Conservation (phyloP, 192 early-diverging fungal genomes). For the Rhizophagus sp. region DNA sequence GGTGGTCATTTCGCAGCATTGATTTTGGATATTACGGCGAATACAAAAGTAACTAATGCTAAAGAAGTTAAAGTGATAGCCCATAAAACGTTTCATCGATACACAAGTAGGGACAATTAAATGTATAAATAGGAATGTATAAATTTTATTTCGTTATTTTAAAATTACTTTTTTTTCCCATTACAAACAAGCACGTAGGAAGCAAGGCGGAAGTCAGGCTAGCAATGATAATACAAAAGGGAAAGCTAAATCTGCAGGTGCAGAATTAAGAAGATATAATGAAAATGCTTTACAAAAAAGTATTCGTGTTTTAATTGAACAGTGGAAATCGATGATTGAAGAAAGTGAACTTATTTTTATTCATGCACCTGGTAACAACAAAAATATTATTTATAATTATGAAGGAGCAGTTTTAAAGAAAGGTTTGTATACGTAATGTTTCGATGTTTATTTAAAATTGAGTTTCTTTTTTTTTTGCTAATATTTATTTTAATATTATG, state of each 20-base stretch:
- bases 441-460: neutral
- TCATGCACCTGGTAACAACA: conserved; percentile 61
- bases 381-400: conserved; percentile 53
- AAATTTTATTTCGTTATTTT: neutral
- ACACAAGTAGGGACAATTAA: conserved; percentile 70
- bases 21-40: conserved; percentile 69
- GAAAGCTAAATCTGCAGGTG: conserved; percentile 83
- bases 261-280: conserved; percentile 87
- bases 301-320: conserved; percentile 66
- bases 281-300: conserved; percentile 80
- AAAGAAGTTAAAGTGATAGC: conserved; percentile 52
- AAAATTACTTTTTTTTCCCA: neutral
- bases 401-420: conserved; percentile 44
- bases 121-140: no score
- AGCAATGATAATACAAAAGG: conserved; percentile 81
- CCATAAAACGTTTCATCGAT: conserved; percentile 95
- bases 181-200: conserved; percentile 63
- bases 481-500: conserved; percentile 5
- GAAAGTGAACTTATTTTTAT: conserved; percentile 74
- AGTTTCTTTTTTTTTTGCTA: neutral
- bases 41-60: conserved; percentile 34
- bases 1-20: conserved; percentile 91
- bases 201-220: conserved; percentile 94
- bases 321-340: conserved; percentile 71
- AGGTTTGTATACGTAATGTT: conserved; percentile 30